phyloP scores from a whole-genome alignment of 495 filamentous ascomycete genomes.

The Aspergillus kassunensis region DNA sequence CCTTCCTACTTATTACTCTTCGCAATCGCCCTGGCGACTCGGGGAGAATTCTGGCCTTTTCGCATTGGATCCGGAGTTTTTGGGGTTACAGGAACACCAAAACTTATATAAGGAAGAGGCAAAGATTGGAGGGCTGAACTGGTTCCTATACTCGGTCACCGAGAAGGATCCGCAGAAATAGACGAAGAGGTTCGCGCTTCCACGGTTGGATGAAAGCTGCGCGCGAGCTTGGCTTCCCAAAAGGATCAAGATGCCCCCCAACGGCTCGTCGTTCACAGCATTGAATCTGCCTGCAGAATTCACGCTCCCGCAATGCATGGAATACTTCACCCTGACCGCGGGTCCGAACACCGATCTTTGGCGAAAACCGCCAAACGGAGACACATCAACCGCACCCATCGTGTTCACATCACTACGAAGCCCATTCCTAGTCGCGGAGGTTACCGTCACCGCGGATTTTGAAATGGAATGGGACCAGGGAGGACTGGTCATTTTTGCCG shows the following conservation, averaged over 20 bases:
- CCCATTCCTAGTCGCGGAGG: constrained; percentile 53
- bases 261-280: constrained; percentile 47
- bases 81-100: constrained; percentile 6
- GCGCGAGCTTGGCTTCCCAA: neutral
- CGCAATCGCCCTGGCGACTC: neutral
- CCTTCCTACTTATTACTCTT: neutral
- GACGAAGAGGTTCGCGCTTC: neutral
- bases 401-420: constrained; percentile 52
- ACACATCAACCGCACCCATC: constrained; percentile 54
- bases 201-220: neutral
- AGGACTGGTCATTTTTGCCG: constrained; percentile 75
- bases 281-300: constrained; percentile 47
- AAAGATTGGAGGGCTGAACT: neutral
- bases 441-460: constrained; percentile 57
- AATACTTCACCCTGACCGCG: constrained; percentile 53
- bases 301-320: constrained; percentile 50
- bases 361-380: constrained; percentile 52
- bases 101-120: neutral
- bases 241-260: constrained; percentile 42
- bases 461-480: constrained; percentile 61
- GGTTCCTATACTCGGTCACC: neutral
- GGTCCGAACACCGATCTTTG: constrained; percentile 53
- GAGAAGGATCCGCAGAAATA: neutral
- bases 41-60: neutral
- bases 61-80: constrained; percentile 1